Evolutionary conservation across 495 filamentous ascomycete species (phyloP), one percentile per base, ranked within the genome.

Genomic region (Neurospora sp.): DNA sequence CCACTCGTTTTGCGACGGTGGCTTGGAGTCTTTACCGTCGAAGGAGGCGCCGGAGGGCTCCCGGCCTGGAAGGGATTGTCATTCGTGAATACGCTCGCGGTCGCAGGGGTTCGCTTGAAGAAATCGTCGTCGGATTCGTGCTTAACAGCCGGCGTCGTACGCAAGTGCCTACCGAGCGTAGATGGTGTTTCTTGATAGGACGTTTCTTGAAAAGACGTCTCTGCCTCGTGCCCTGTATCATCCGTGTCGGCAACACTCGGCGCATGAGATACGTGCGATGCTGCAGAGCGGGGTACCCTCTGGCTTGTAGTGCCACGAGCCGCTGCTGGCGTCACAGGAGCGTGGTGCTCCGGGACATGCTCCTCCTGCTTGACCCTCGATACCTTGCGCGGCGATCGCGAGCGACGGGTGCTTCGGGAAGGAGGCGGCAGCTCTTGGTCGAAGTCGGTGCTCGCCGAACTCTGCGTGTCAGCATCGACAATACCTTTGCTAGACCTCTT

Each of bases 31-130:
- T 82, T 83, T 12, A 82, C 72, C 3, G 73, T 14, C 8, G 76
- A 46, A 1, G 77, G 48, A 0, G 83, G 81, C 0, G 53, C 27
- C 27, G 84, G 78, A 42, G 85, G 86, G 72, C 84, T 83, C 16
- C 93, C 94, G 77, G 93, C 96, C 79, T 99, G 96, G 77, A 99
- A 99, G 1, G 96, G 95, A 77, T 99, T 99, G 68, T 98, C 94
- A 76, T 88, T 84, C 40, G 90, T 91, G 81, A 98, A 97, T 73
- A 92, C 87, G 76, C 85, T 88, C 27, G 87, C 86, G 41, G 81
- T 83, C 73, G 83, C 82, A 6, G 82, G 82, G 18, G 82, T 83
- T 8, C 78, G 81, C 75, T 80, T 82, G 71, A 85, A 84, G 70
- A 85, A 79, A 59, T 80, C 76, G 11, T 82, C 82, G 40, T 81